Conservation (phyloP, 139 green algal species). For the Medakamo hakoo region DNA sequence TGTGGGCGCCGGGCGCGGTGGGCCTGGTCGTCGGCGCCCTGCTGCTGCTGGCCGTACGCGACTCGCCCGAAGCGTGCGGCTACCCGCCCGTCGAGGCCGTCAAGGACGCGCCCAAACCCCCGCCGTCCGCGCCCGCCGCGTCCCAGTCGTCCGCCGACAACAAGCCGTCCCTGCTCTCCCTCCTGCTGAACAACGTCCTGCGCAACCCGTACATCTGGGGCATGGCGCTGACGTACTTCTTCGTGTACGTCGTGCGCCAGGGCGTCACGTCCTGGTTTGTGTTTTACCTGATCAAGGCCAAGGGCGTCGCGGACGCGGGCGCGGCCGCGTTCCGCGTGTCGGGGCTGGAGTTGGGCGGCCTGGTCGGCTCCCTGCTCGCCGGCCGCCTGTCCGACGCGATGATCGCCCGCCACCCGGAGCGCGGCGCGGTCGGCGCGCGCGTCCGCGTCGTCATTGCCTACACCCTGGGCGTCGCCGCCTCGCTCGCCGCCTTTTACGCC, state of each 20-base stretch:
- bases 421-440: constrained; percentile 75
- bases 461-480: constrained; percentile 60
- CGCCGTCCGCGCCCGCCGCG: constrained; percentile 1
- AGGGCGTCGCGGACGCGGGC: constrained; percentile 65
- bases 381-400: constrained; percentile 60
- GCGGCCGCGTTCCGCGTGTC: constrained; percentile 63
- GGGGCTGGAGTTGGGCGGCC: constrained; percentile 91
- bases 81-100: constrained; percentile 54
- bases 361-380: constrained; percentile 75
- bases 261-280: constrained; percentile 85
- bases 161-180: constrained; percentile 35
- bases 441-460: constrained; percentile 90
- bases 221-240: constrained; percentile 90
- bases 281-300: constrained; percentile 86
- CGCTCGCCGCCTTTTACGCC: constrained; percentile 52
- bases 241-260: constrained; percentile 87
- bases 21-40: constrained; percentile 55
- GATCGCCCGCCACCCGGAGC: constrained; percentile 27
- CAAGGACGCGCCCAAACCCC: constrained; percentile 1
- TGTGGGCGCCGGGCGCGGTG: constrained; percentile 79
- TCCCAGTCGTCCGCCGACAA: background rate
- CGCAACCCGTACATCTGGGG: constrained; percentile 86
- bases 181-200: constrained; percentile 65
- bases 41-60: constrained; percentile 57
- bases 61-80: constrained; percentile 61